Evolutionary conservation across 495 filamentous ascomycete species (phyloP).

Genomic region (Xylaria scruposa): DNA sequence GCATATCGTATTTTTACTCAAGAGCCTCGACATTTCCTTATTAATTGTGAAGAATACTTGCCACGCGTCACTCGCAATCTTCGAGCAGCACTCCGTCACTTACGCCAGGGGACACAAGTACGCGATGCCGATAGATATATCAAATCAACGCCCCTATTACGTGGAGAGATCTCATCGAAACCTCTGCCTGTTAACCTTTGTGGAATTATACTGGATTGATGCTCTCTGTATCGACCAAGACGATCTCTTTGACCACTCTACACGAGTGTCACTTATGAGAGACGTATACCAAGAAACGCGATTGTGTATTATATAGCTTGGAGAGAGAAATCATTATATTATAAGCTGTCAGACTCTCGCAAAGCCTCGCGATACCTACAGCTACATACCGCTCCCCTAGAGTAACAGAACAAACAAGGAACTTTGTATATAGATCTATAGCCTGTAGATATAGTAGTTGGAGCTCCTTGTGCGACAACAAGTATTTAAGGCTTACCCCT

Average conservation of each 20-base stretch:
- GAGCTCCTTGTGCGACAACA: too few relatives aligned
- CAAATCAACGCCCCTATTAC: not conserved
- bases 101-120: not conserved
- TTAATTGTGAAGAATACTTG: not conserved
- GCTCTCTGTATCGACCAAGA: slow-evolving; percentile 8
- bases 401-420: too few relatives aligned
- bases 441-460: too few relatives aligned
- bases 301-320: not conserved
- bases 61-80: not conserved
- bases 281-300: not conserved
- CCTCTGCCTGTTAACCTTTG: too few relatives aligned
- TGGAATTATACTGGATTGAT: not conserved
- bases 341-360: too few relatives aligned
- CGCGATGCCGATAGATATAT: not conserved
- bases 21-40: not conserved
- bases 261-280: not conserved
- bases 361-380: too few relatives aligned
- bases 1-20: not conserved
- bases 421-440: too few relatives aligned
- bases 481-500: too few relatives aligned
- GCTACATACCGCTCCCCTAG: too few relatives aligned
- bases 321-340: not conserved
- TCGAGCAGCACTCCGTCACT: not conserved
- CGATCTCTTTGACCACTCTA: not conserved
- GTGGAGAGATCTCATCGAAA: not conserved